These are phyloP conservation scores for Harrya chromipes DNA, from an alignment of 768 basidiomycete species.

Conservation along the genomic window DNA sequence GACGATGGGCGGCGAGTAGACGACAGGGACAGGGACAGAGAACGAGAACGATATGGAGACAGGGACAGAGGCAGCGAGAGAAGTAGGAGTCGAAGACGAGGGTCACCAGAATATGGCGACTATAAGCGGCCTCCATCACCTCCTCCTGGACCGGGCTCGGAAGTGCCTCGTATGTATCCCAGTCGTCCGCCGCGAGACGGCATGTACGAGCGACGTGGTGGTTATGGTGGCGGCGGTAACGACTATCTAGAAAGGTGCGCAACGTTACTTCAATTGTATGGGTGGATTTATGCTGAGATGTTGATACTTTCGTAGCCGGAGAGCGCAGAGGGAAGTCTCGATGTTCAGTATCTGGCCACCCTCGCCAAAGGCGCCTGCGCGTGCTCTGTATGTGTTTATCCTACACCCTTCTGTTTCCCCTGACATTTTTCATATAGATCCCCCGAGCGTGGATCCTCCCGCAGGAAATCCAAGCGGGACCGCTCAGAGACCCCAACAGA, in stretches of 20 bases:
- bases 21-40: conserved; percentile 3
- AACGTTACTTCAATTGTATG: not conserved
- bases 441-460: conserved; percentile 48
- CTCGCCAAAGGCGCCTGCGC: conserved; percentile 68
- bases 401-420: not conserved
- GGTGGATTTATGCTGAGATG: not conserved
- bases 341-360: conserved; percentile 74
- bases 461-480: conserved; percentile 58
- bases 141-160: conserved; percentile 16
- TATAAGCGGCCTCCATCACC: conserved; percentile 47
- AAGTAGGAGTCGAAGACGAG: conserved; percentile 32
- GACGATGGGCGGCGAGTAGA: too few relatives aligned
- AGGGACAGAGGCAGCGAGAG: conserved; percentile 11
- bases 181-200: conserved; percentile 25
- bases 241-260: conserved; percentile 72
- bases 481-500: conserved; percentile 46
- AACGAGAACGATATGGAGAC: not conserved
- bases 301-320: conserved; percentile 48
- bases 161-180: conserved; percentile 55
- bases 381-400: conserved; percentile 46
- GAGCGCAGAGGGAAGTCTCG: conserved; percentile 58
- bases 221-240: conserved; percentile 29
- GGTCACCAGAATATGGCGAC: conserved; percentile 61
- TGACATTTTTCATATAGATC: conserved; percentile 41
- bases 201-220: conserved; percentile 23